Percentiles rank a stretch among this genome's conserved stretches.
Evolutionary conservation across 345 rosid species (phyloP).

Genomic region (Arabis hirsuta): DNA sequence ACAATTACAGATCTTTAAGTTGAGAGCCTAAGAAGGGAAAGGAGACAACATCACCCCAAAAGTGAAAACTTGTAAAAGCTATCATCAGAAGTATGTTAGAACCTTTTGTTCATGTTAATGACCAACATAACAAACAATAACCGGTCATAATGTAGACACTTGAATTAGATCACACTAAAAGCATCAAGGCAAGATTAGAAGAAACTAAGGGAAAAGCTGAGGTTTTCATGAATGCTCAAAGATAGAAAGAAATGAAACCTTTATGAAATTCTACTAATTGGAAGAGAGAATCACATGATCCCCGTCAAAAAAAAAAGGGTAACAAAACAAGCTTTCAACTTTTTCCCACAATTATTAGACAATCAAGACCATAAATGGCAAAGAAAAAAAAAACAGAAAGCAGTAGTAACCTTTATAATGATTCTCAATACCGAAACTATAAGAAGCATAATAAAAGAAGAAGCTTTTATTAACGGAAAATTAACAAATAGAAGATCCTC

Average conservation of each 20-base stretch:
- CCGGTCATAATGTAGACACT: background rate
- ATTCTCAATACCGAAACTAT: slow-evolving; percentile 20
- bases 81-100: background rate
- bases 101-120: background rate
- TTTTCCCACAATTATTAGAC: slow-evolving; percentile 20
- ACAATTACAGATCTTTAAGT: slow-evolving; percentile 4
- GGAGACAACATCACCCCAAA: slow-evolving; percentile 7
- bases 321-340: slow-evolving; percentile 22
- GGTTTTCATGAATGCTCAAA: background rate
- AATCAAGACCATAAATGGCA: slow-evolving; percentile 30
- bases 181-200: slow-evolving; percentile 4
- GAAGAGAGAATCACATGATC: slow-evolving; percentile 16
- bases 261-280: background rate
- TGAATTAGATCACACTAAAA: background rate
- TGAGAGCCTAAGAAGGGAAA: background rate
- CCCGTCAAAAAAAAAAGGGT: background rate
- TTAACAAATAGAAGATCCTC: slow-evolving; percentile 31
- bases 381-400: background rate
- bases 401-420: slow-evolving; percentile 8
- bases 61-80: background rate
- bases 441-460: slow-evolving; percentile 21
- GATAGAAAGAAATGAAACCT: slow-evolving; percentile 4
- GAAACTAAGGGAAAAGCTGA: slow-evolving; percentile 4
- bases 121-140: background rate
- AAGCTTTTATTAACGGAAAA: slow-evolving; percentile 31